These are phyloP conservation scores for Pugionium cornutum DNA, from an alignment of 345 rosid genomes.

Conservation along the genomic window DNA sequence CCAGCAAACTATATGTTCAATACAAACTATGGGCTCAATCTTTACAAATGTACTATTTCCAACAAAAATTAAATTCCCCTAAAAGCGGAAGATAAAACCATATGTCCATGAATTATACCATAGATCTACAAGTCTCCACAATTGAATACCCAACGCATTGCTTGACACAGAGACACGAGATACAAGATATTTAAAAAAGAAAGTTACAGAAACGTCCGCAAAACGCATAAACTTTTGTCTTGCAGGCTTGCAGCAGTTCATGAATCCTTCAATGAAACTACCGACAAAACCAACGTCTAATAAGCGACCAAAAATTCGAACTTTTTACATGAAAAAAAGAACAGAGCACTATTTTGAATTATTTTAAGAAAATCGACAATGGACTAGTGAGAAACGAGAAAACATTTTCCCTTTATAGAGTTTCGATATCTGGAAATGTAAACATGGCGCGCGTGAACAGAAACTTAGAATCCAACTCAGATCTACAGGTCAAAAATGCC, in stretches of 20 bases:
- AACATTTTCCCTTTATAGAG: background rate
- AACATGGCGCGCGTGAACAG: slow-evolving; percentile 1
- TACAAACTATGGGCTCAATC: background rate
- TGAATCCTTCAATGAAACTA: slow-evolving; percentile 21
- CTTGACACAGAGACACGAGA: slow-evolving; percentile 24
- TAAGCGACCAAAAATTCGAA: background rate
- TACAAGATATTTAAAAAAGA: slow-evolving; percentile 5
- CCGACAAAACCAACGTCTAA: slow-evolving; percentile 27
- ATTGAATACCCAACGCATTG: slow-evolving; percentile 18
- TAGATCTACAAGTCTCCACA: slow-evolving; percentile 21
- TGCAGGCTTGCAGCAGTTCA: slow-evolving; percentile 11
- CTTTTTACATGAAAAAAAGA: background rate
- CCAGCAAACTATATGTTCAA: background rate
- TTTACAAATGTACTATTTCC: slow-evolving; percentile 6
- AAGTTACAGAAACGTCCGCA: slow-evolving; percentile 36
- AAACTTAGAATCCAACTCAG: slow-evolving; percentile 21
- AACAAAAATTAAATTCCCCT: slow-evolving; percentile 3
- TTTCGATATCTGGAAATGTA: slow-evolving; percentile 9
- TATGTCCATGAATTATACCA: slow-evolving; percentile 11
- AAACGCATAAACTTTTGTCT: slow-evolving; percentile 21
- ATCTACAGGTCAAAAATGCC: slow-evolving; percentile 24
- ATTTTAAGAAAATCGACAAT: background rate
- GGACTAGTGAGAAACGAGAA: slow-evolving; percentile 2
- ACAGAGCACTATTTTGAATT: slow-evolving; percentile 1
- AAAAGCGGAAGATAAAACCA: slow-evolving; percentile 11